Conservation (phyloP, 2,329 filamentous ascomycete genomes). For the Lojkania enalia region DNA sequence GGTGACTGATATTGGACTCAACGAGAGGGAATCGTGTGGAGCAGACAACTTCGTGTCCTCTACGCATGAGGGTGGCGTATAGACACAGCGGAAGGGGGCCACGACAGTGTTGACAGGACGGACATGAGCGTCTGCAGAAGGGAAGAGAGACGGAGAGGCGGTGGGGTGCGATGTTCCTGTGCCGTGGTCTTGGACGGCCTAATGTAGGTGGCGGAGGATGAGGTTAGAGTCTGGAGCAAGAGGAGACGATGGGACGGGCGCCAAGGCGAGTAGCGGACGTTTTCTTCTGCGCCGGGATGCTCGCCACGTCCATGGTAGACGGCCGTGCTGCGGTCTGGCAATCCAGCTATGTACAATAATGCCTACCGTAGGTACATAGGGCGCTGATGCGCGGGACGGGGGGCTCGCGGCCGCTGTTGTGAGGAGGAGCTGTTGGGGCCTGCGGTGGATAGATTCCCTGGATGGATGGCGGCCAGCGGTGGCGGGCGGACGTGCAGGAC, state of each 20-base stretch:
- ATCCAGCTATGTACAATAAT: no score
- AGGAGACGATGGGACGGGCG: background rate
- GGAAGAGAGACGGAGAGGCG: background rate
- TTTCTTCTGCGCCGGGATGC: no score
- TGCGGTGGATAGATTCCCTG: no score
- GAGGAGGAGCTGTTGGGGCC: no score
- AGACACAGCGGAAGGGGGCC: background rate
- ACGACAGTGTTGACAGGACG: background rate
- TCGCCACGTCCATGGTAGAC: no score
- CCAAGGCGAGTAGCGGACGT: background rate
- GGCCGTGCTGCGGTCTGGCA: no score
- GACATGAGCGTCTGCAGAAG: no score
- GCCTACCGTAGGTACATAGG: no score
- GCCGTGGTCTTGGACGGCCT: background rate
- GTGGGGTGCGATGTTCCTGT: background rate
- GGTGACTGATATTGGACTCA: slow-evolving; percentile 1
- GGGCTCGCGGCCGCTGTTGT: no score
- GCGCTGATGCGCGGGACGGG: no score
- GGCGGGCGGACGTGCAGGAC: no score
- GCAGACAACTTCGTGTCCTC: background rate
- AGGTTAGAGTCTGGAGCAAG: background rate
- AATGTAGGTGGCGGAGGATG: background rate
- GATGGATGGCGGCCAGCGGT: no score
- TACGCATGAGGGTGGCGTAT: background rate
- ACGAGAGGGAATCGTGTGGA: background rate